phyloP scores from a whole-genome alignment of 495 filamentous ascomycete genomes.

The Penicillium bovifimosum region DNA sequence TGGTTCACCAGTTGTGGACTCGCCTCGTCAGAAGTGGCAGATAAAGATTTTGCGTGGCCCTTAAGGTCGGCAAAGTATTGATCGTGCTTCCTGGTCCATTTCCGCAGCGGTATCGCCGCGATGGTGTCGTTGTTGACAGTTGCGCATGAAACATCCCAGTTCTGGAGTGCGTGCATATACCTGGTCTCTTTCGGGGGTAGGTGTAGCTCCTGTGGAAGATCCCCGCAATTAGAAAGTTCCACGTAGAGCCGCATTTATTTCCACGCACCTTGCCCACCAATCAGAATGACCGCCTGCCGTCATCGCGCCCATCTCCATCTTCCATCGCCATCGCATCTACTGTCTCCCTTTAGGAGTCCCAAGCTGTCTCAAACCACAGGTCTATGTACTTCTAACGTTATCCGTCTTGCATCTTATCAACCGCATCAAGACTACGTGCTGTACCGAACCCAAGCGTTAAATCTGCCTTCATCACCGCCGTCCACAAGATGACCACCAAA shows the following conservation, averaged over 20 bases:
- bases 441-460: neutral
- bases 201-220: neutral
- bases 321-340: constrained; percentile 2
- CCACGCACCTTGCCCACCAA: constrained; percentile 17
- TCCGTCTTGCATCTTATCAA: neutral
- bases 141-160: neutral
- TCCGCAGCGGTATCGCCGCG: too few species aligned
- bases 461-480: neutral
- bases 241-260: neutral
- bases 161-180: neutral
- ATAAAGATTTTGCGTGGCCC: too few species aligned
- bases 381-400: neutral
- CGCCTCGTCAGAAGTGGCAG: too few species aligned
- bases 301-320: constrained; percentile 15
- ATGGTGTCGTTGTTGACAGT: too few species aligned
- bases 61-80: too few species aligned
- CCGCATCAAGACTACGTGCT: neutral
- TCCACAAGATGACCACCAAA: constrained; percentile 15
- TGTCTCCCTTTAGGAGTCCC: neutral
- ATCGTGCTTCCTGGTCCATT: too few species aligned
- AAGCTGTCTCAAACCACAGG: neutral
- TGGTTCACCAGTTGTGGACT: too few species aligned
- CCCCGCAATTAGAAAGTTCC: neutral
- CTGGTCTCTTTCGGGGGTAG: neutral
- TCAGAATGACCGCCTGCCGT: constrained; percentile 2